Evolutionary conservation across 139 green algal species (phyloP), one percentile per base, ranked within the genome.

Genomic region (Micromonas commoda): DNA sequence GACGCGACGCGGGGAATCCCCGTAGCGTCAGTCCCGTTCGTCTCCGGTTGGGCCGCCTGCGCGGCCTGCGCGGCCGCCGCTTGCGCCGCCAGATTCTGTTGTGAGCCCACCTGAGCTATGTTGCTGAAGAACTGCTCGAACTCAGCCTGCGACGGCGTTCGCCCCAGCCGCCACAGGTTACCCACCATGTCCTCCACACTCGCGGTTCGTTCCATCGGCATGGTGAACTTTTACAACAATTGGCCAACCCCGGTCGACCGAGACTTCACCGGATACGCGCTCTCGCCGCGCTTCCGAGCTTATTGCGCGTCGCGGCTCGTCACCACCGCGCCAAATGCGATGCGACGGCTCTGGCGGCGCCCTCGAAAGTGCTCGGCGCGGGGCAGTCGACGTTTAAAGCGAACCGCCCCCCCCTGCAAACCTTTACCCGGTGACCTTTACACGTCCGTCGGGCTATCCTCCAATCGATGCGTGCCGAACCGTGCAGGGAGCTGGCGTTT

Each of bases 1-100:
- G 68, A 75, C 37, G 68, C 68, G 1, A 75, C 68, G 26, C 38
- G 26, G 37, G 68, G 68, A 9, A 75, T 75, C 68, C 68, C 68
- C 21, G 23, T 53, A 13, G 66, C 45, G 45, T 28, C 31, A 26
- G 24, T 31, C 3, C 1, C 6, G 2, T 70, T 1, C 63, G 63
- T 26, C 63, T 23, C 20, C 63, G 34, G 31, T 26, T 24, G 16
- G 20, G 20, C 28, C 21, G 21, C 63, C 20, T 70, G 20, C 6
- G 63, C 63, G n/a, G 2, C 3, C 2, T 32, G 28, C 28, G 28
- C 28, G n/a, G 63, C 63, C 5, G 31, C n/a, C 61, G 24, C 61
- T 20, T 32, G 9, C 61, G 61, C 61, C n/a, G 24, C 26, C 9
- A 68, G n/a, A 20, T 39, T 37, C 64, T 39, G 64, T 29, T 23